Evolutionary conservation across 208 protist genomes (phyloP).

Genomic region (Acanthamoeba royreba): DNA sequence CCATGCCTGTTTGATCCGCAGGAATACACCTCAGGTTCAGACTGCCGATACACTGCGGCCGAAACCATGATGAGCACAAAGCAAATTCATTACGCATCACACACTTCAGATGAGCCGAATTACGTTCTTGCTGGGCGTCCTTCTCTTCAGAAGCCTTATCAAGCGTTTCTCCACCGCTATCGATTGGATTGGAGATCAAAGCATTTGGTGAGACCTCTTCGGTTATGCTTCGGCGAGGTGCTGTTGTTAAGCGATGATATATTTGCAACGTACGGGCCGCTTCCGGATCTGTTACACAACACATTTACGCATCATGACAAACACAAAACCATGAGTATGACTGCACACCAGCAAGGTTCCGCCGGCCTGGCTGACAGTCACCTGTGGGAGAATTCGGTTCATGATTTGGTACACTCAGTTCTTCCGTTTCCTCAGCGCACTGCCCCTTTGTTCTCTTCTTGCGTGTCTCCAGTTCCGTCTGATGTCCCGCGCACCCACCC

Average conservation of each 20-base stretch:
- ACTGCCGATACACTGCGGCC: background rate
- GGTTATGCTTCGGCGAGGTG: background rate
- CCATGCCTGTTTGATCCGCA: background rate
- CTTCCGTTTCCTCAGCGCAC: background rate
- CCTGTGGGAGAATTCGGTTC: no score
- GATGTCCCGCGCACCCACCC: no score
- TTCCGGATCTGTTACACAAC: background rate
- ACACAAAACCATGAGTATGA: background rate
- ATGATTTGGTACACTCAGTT: no score
- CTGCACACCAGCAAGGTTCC: background rate
- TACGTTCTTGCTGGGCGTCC: background rate
- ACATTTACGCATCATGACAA: background rate
- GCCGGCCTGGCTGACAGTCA: no score
- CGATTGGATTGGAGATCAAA: background rate
- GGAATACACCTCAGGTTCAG: background rate
- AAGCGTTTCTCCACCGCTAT: background rate
- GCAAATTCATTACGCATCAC: background rate
- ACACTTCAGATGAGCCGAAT: background rate
- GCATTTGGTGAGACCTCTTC: background rate
- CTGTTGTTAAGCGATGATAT: background rate
- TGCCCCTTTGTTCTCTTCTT: no score
- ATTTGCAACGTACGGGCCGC: background rate
- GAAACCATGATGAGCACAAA: background rate
- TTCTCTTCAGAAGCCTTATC: background rate
- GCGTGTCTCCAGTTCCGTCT: background rate